Evolutionary conservation across 495 filamentous ascomycete genomes (phyloP).

Genomic region (Jackrogersella minutella): DNA sequence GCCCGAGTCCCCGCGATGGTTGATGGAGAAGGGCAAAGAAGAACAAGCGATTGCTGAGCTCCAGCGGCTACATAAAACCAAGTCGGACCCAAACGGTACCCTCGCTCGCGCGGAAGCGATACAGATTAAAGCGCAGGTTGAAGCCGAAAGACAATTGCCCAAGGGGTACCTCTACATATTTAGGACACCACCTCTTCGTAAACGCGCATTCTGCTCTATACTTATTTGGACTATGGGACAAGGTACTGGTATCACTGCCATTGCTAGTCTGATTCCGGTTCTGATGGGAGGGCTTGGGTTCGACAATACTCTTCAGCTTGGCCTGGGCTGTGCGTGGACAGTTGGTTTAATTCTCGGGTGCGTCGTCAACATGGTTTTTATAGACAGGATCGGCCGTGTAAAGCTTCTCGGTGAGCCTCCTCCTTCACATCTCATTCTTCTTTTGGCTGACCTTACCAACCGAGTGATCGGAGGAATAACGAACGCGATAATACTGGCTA

Average conservation of each 20-base stretch:
- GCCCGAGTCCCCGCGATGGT: slow-evolving; percentile 1
- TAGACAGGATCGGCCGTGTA: slow-evolving; percentile 15
- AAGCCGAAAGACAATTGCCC: slow-evolving; percentile 8
- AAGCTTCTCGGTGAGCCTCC: slow-evolving; percentile 14
- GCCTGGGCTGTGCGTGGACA: slow-evolving; percentile 15
- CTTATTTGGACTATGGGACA: not conserved
- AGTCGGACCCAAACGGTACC: slow-evolving; percentile 17
- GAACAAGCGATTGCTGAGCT: slow-evolving; percentile 17
- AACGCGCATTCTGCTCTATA: not conserved
- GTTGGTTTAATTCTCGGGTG: not conserved
- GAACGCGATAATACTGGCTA: slow-evolving; percentile 6
- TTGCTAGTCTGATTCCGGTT: slow-evolving; percentile 17
- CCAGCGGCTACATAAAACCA: slow-evolving; percentile 12
- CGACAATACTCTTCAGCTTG: slow-evolving; percentile 17
- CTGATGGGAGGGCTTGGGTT: slow-evolving; percentile 23
- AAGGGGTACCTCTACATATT: slow-evolving; percentile 8
- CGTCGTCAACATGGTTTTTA: not conserved
- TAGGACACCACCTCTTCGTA: not conserved
- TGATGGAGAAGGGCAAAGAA: not conserved
- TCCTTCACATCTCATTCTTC: not conserved
- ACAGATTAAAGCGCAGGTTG: slow-evolving; percentile 24
- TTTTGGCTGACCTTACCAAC: not conserved
- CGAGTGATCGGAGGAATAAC: slow-evolving; percentile 21
- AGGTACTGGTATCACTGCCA: not conserved
- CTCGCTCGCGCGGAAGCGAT: slow-evolving; percentile 18